Base-by-base conservation (phyloP, 2,329 filamentous ascomycete species). In the Hypoxylon sp. region DNA sequence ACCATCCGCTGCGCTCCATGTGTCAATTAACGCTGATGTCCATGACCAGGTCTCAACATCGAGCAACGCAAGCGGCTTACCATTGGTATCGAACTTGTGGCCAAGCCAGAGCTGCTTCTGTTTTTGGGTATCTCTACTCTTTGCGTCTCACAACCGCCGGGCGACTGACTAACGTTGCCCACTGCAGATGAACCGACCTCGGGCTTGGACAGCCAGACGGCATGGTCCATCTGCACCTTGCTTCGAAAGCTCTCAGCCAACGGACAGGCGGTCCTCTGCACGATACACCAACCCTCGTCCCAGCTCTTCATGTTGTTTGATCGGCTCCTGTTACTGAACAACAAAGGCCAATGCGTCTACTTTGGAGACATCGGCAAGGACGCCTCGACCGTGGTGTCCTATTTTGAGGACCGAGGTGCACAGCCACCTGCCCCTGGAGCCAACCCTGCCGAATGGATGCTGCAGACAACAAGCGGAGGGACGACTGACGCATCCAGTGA, bases 251-350 rank as follows among this genome's bases (percentile, higher is more conserved):
- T 97, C 17, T 91, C 92, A 69, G 89, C 93, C 75, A 89, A 88
- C 67, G 93, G 93, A 6, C 91, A 94, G 75, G 92, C 93, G 50
- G 91, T 97, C 77, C 87, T 97, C 15, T 96, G 92, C 80, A 97
- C 93, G 0, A 97, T 97, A 61, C 93, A 97, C 76, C 93, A 97
- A 77, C 93, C 93, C 24, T 94, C 91, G 17, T 92, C 92, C n/a
- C 91, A 95, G 83, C 84, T 97, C 43, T 96, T 97, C 80, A 90
- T 95, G 75, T 89, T 91, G 61, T 97, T 94, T 73, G 91, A 94
- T 72, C 85, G 89, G 57, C 84, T 94, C 4, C 81, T 94, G 22
- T 90, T 94, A 78, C 81, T 94, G 13, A 87, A 87, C 24, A 87
- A 85, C 69, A 90, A 90, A 53, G 91, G 91, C 49, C 84, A 82